These are phyloP conservation scores for Abortiporus biennis DNA, from an alignment of 1,284 basidiomycete species.

Conservation along the genomic window DNA sequence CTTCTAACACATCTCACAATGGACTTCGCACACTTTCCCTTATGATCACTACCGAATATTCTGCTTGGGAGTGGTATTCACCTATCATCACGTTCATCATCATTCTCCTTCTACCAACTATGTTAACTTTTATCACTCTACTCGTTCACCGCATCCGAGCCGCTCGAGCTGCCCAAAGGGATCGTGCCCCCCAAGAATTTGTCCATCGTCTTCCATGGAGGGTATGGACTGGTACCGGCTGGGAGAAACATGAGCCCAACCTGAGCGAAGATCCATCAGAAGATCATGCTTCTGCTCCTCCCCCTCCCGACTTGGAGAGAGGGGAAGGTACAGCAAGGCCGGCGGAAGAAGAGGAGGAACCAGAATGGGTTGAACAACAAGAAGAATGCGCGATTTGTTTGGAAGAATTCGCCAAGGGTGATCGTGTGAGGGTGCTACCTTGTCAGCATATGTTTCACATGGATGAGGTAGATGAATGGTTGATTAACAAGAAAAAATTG, in stretches of 20 bases:
- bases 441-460: constrained; percentile 88
- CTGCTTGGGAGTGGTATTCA: constrained; percentile 85
- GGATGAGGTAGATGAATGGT: constrained; percentile 85
- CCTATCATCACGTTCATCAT: constrained; percentile 77
- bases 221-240: constrained; percentile 71
- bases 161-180: constrained; percentile 68
- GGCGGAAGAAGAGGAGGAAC: constrained; percentile 26
- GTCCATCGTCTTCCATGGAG: constrained; percentile 74
- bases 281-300: constrained; percentile 22
- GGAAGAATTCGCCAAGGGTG: constrained; percentile 77
- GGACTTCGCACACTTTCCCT: constrained; percentile 67
- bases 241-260: constrained; percentile 55
- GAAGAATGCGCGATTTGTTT: constrained; percentile 88
- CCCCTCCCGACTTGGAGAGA: constrained; percentile 25
- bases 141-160: constrained; percentile 75
- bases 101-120: constrained; percentile 75
- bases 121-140: constrained; percentile 76
- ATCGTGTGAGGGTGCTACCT: constrained; percentile 82
- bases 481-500: constrained; percentile 84
- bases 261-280: constrained; percentile 26
- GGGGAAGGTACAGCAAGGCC: constrained; percentile 12
- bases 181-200: constrained; percentile 74
- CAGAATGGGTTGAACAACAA: constrained; percentile 71
- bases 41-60: constrained; percentile 72
- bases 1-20: constrained; percentile 71